Evolutionary conservation across 2,329 filamentous ascomycete species (phyloP).

Genomic region (Cryphonectria japonica): DNA sequence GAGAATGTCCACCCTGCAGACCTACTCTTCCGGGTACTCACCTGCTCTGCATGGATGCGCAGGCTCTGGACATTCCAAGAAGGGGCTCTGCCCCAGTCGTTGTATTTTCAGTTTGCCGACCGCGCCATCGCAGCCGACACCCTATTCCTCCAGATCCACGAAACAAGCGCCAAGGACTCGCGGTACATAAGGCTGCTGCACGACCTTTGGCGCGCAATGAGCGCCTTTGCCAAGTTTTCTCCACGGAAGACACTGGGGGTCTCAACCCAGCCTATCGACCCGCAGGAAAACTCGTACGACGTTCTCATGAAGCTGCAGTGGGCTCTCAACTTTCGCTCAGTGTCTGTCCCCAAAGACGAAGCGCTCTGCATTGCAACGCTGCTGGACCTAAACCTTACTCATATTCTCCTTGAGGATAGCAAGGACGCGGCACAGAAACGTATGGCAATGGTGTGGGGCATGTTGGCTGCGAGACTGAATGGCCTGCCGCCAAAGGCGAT

Average conservation of each 20-base stretch:
- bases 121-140: constrained; percentile 29
- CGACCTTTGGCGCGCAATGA: neutral
- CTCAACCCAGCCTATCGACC: neutral
- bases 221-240: neutral
- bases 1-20: constrained; percentile 32
- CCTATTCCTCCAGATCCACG: neutral
- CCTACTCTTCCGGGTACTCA: constrained; percentile 38
- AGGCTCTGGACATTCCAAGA: constrained; percentile 46
- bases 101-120: constrained; percentile 42
- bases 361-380: constrained; percentile 38
- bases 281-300: neutral
- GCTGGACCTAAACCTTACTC: constrained; percentile 33
- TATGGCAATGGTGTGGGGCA: constrained; percentile 35
- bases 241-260: neutral
- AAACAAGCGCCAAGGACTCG: neutral
- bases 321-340: constrained; percentile 36
- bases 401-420: constrained; percentile 27
- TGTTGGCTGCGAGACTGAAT: constrained; percentile 27
- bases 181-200: neutral
- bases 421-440: constrained; percentile 25
- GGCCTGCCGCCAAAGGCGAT: constrained; percentile 33
- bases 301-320: constrained; percentile 32
- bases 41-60: constrained; percentile 43
- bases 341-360: constrained; percentile 38
- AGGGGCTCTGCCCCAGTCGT: constrained; percentile 36